Percentiles rank a stretch among this genome's conserved stretches.
These are phyloP conservation scores for Zychaea mexicana DNA, from an alignment of 371 early-diverging fungal genomes.

Conservation along the genomic window DNA sequence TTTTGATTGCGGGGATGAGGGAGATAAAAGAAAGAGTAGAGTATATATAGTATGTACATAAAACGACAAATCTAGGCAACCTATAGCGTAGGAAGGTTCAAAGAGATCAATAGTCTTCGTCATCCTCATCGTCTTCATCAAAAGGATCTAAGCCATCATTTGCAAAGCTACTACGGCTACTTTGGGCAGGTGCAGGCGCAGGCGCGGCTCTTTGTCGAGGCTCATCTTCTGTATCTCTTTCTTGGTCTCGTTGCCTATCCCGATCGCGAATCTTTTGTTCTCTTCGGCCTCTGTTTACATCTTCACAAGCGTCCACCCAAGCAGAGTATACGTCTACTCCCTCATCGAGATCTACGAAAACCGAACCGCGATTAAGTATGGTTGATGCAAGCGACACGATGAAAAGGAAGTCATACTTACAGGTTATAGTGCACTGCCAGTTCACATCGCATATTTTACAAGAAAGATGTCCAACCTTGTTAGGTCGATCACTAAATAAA, in stretches of 20 bases:
- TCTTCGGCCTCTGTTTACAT: slow-evolving; percentile 53
- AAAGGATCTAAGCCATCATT: slow-evolving; percentile 32
- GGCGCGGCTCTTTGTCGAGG: slow-evolving; percentile 10
- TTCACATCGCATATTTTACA: slow-evolving; percentile 79
- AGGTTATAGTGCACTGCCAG: slow-evolving; percentile 69
- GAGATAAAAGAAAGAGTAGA: background rate
- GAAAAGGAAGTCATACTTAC: slow-evolving; percentile 36
- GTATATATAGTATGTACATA: background rate
- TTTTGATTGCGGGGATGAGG: too few species aligned
- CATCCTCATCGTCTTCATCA: slow-evolving; percentile 40
- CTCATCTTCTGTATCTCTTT: slow-evolving; percentile 11
- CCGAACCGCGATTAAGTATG: background rate
- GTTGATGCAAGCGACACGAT: background rate
- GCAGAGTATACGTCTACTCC: slow-evolving; percentile 84
- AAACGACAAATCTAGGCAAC: too few species aligned
- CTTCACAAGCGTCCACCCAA: slow-evolving; percentile 86
- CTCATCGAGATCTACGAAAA: slow-evolving; percentile 65
- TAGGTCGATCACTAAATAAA: slow-evolving; percentile 42
- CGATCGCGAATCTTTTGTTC: slow-evolving; percentile 23
- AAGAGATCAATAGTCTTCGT: slow-evolving; percentile 10
- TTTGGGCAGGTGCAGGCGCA: slow-evolving; percentile 16
- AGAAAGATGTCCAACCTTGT: slow-evolving; percentile 64
- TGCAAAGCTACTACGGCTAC: slow-evolving; percentile 9
- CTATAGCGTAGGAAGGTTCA: too few species aligned
- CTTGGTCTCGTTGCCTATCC: slow-evolving; percentile 14